Conservation (phyloP, 1,284 basidiomycete species). For the Fomitopsis schrenkii region DNA sequence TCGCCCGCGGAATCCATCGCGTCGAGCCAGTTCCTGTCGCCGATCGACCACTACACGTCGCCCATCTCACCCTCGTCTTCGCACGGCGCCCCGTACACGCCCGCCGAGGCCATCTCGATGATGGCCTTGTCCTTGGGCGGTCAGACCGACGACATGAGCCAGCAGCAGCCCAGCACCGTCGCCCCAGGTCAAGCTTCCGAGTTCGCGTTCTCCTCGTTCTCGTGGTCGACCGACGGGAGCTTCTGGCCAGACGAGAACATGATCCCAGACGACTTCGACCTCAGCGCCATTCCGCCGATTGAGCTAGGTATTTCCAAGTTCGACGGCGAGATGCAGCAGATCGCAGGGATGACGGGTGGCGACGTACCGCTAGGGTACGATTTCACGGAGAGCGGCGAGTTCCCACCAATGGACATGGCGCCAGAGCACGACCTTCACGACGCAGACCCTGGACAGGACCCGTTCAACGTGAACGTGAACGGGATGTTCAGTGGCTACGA, state of each 20-base stretch:
- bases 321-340: slow-evolving; percentile 15
- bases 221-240: slow-evolving; percentile 23
- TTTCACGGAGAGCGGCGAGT: slow-evolving; percentile 12
- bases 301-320: slow-evolving; percentile 35
- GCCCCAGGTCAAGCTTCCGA: slow-evolving; percentile 13
- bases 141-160: slow-evolving; percentile 5
- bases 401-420: slow-evolving; percentile 9
- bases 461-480: slow-evolving; percentile 17
- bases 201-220: slow-evolving; percentile 29
- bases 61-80: slow-evolving; percentile 20
- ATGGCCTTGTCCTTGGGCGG: slow-evolving; percentile 17
- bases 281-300: slow-evolving; percentile 42
- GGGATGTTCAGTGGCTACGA: slow-evolving; percentile 22
- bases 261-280: slow-evolving; percentile 43
- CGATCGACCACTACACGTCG: slow-evolving; percentile 19
- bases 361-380: slow-evolving; percentile 13
- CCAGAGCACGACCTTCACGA: slow-evolving; percentile 25
- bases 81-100: slow-evolving; percentile 23
- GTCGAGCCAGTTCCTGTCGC: slow-evolving; percentile 32
- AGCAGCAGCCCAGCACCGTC: slow-evolving; percentile 10
- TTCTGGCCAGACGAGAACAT: slow-evolving; percentile 31
- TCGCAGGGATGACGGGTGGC: neutral
- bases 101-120: slow-evolving; percentile 24
- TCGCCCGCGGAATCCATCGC: slow-evolving; percentile 32
- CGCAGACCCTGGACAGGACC: slow-evolving; percentile 20